These are phyloP conservation scores for Fusarium cyanostomum DNA, from an alignment of 2,329 filamentous ascomycete genomes.

Conservation along the genomic window DNA sequence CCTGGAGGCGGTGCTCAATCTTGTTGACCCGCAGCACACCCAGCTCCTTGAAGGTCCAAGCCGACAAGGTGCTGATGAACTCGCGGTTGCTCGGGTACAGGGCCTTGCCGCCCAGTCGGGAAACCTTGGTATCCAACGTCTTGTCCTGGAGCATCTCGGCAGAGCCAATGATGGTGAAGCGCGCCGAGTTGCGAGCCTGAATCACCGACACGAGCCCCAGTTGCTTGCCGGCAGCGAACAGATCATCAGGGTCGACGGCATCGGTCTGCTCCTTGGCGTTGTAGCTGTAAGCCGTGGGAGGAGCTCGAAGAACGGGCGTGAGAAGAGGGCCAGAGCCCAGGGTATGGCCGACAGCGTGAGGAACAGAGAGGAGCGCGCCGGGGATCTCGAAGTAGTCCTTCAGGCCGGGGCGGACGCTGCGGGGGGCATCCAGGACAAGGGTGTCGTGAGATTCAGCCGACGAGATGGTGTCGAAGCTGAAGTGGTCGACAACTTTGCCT, in stretches of 20 bases:
- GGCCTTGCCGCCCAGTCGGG: constrained; percentile 63
- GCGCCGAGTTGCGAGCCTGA: constrained; percentile 93
- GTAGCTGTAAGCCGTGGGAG: constrained; percentile 89
- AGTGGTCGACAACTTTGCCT: constrained; percentile 90
- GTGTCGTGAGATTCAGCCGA: constrained; percentile 89
- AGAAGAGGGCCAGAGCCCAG: constrained; percentile 82
- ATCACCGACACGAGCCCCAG: constrained; percentile 84
- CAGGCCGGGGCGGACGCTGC: constrained; percentile 70
- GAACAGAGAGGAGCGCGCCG: constrained; percentile 76
- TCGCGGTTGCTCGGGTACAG: constrained; percentile 79
- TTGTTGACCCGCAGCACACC: constrained; percentile 87
- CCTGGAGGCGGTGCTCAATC: constrained; percentile 77
- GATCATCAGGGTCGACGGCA: constrained; percentile 73
- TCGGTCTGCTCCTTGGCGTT: constrained; percentile 87
- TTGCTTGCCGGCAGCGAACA: constrained; percentile 86
- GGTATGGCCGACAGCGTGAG: constrained; percentile 80
- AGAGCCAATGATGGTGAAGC: constrained; percentile 85
- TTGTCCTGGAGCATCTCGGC: constrained; percentile 87
- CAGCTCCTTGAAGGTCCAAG: constrained; percentile 96
- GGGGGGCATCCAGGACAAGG: constrained; percentile 77
- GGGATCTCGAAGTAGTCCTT: constrained; percentile 76
- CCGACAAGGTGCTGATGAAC: constrained; percentile 85
- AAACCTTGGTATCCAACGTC: constrained; percentile 87
- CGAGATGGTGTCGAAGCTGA: constrained; percentile 84
- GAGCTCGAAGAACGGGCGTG: constrained; percentile 82